Conservation (phyloP, 495 filamentous ascomycete species). For the Xylona heveae region DNA sequence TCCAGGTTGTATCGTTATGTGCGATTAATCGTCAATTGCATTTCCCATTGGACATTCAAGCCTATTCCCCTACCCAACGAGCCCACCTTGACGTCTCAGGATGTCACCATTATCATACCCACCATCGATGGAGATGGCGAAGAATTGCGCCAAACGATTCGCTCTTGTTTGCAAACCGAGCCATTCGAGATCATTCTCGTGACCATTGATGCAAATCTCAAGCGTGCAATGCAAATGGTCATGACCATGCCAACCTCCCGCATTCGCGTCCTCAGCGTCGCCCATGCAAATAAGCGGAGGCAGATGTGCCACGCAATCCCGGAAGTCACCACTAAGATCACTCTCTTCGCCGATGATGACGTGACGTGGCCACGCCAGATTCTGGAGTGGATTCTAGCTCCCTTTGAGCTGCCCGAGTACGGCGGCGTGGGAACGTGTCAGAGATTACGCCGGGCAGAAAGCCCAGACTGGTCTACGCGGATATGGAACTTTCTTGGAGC, state of each 20-base stretch:
- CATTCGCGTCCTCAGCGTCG: conserved; percentile 29
- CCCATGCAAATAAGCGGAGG: conserved; percentile 57
- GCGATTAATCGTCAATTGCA: conserved; percentile 40
- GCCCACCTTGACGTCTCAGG: conserved; percentile 38
- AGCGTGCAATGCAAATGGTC: conserved; percentile 27
- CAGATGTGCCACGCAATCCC: conserved; percentile 70
- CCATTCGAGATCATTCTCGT: conserved; percentile 38
- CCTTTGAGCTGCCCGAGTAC: conserved; percentile 55
- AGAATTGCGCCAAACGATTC: conserved; percentile 35
- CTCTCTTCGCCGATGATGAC: conserved; percentile 72
- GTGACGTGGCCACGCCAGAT: conserved; percentile 63
- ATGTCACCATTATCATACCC: conserved; percentile 58
- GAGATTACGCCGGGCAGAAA: conserved; percentile 41
- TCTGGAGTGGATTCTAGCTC: conserved; percentile 64
- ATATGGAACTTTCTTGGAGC: conserved; percentile 64
- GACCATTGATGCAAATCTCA: conserved; percentile 40
- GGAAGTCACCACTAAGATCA: conserved; percentile 49
- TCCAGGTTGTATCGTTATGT: conserved; percentile 38
- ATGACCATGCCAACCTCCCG: conserved; percentile 15
- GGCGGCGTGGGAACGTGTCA: conserved; percentile 75
- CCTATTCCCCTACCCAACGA: conserved; percentile 39
- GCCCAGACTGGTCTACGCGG: conserved; percentile 30
- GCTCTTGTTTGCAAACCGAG: conserved; percentile 31
- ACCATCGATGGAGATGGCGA: conserved; percentile 41
- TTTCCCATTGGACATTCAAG: conserved; percentile 41